These are phyloP conservation scores for Aspergillus terreus DNA, from an alignment of 2,329 filamentous ascomycete genomes.

Conservation along the genomic window DNA sequence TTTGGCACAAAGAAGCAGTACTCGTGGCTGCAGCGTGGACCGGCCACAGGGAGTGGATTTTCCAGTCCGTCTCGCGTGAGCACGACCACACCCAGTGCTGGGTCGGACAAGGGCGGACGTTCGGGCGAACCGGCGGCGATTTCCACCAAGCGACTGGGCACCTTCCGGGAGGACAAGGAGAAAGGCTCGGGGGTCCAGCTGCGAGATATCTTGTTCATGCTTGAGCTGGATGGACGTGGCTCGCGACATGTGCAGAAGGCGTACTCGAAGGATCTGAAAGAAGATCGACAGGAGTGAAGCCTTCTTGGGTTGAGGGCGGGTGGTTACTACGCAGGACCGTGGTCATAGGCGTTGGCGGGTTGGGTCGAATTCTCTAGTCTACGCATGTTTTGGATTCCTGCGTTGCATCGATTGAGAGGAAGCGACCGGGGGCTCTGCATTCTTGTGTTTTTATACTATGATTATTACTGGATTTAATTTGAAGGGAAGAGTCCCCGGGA, in stretches of 20 bases:
- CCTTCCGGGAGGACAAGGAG: slow-evolving; percentile 72
- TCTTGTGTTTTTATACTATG: slow-evolving; percentile 1
- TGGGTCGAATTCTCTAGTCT: neutral
- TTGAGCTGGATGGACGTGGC: slow-evolving; percentile 69
- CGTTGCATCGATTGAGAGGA: neutral
- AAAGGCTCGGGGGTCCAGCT: slow-evolving; percentile 78
- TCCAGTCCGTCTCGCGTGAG: slow-evolving; percentile 34
- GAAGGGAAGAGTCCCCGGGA: neutral
- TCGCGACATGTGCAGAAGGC: slow-evolving; percentile 42
- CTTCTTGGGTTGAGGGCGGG: slow-evolving; percentile 11
- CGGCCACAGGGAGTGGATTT: slow-evolving; percentile 33
- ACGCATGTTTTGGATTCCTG: neutral
- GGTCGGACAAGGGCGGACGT: slow-evolving; percentile 27
- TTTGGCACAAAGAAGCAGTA: slow-evolving; percentile 47
- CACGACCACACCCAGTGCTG: slow-evolving; percentile 27
- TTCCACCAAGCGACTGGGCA: slow-evolving; percentile 62
- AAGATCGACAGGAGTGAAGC: slow-evolving; percentile 33
- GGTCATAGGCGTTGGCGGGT: slow-evolving; percentile 22
- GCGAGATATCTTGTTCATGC: slow-evolving; percentile 72
- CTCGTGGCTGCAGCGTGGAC: slow-evolving; percentile 43
- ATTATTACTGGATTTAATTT: slow-evolving; percentile 7
- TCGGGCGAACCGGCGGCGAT: slow-evolving; percentile 30
- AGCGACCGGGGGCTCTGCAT: neutral
- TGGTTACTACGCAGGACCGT: slow-evolving; percentile 22
- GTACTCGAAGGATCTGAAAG: slow-evolving; percentile 40